A percentile compares a stretch with the other conserved stretches of the same genome.
These are phyloP conservation scores for Chlamydomonas reinhardtii DNA, from an alignment of 163 green algal species.

Conservation along the genomic window DNA sequence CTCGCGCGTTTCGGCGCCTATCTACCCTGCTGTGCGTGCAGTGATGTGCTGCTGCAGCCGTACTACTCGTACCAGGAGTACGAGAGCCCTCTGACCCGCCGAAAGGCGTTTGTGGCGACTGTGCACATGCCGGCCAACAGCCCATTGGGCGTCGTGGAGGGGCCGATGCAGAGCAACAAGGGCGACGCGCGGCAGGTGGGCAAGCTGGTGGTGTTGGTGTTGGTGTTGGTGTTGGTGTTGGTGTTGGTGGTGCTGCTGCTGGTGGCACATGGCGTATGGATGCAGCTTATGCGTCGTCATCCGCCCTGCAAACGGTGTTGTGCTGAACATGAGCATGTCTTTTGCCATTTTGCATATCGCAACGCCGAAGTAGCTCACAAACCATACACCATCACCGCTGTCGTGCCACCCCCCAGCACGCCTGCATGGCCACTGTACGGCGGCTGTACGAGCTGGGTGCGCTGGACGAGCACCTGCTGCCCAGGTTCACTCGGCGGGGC, in stretches of 20 bases:
- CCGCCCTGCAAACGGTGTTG: too few species aligned
- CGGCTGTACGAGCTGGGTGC: background rate
- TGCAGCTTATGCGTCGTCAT: too few species aligned
- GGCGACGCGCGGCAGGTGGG: background rate
- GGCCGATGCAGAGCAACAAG: background rate
- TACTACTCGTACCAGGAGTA: background rate
- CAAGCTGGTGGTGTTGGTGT: background rate
- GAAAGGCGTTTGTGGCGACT: background rate
- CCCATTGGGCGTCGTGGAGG: background rate
- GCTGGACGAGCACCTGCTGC: background rate
- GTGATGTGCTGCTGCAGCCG: constrained; percentile 4
- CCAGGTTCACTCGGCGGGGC: background rate
- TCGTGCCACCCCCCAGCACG: background rate
- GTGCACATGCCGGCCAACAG: background rate
- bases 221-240: background rate
- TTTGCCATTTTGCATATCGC: too few species aligned
- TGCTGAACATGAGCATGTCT: too few species aligned
- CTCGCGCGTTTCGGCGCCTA: too few species aligned
- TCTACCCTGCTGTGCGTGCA: too few species aligned
- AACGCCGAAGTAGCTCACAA: too few species aligned
- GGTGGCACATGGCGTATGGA: too few species aligned
- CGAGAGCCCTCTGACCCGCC: background rate
- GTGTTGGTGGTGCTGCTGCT: too few species aligned
- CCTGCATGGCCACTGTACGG: background rate
- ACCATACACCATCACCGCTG: background rate